phyloP scores from a whole-genome alignment of 2,329 filamentous ascomycete genomes.

The Epichloe amarillans region DNA sequence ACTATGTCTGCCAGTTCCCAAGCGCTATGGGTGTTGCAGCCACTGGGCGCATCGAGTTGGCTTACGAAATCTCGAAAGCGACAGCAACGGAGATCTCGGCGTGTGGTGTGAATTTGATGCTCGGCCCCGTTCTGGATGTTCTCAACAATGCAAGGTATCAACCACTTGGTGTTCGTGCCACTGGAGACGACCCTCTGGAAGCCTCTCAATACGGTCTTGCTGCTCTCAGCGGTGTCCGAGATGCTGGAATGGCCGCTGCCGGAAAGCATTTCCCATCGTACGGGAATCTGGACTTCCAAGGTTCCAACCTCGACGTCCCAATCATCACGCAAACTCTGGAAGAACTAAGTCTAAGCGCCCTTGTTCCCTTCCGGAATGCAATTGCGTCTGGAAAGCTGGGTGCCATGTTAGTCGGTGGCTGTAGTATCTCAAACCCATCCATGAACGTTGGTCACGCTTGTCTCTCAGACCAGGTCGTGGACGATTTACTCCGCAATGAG shows the following conservation, averaged over 20 bases:
- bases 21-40: constrained; percentile 96
- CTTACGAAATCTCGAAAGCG: constrained; percentile 82
- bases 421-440: constrained; percentile 79
- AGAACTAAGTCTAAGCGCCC: constrained; percentile 78
- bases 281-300: constrained; percentile 85
- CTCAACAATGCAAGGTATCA: constrained; percentile 87
- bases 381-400: constrained; percentile 71
- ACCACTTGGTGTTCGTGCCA: constrained; percentile 76
- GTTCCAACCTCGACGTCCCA: constrained; percentile 80
- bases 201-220: constrained; percentile 86
- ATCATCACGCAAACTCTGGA: constrained; percentile 93
- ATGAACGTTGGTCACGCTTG: constrained; percentile 95
- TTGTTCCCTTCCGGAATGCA: constrained; percentile 85
- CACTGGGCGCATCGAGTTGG: constrained; percentile 69
- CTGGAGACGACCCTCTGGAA: constrained; percentile 87
- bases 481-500: constrained; percentile 77
- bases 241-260: constrained; percentile 77
- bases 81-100: constrained; percentile 86
- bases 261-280: constrained; percentile 97
- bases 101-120: constrained; percentile 89
- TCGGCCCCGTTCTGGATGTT: constrained; percentile 87
- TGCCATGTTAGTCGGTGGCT: constrained; percentile 91
- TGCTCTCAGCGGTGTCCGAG: constrained; percentile 83
- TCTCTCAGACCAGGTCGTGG: constrained; percentile 82
- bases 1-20: constrained; percentile 91